A percentile compares a stretch with the other conserved stretches of the same genome.
Conservation (phyloP, 805 yeast genomes). For the Wickerhamiella shivajii region DNA sequence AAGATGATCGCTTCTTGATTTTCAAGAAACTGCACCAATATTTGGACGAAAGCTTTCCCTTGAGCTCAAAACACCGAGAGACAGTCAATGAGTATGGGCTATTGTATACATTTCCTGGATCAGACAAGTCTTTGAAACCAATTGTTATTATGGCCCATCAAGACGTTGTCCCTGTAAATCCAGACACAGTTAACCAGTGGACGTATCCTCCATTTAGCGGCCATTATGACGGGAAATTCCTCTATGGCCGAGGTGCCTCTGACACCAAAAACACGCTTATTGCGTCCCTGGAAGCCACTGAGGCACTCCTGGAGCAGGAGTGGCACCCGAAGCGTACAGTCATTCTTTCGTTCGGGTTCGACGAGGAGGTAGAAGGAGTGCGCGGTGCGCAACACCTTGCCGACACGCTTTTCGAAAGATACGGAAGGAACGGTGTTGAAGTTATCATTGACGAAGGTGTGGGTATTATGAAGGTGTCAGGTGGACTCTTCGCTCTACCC, state of each 20-base stretch:
- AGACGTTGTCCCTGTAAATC: conserved; percentile 62
- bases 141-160: conserved; percentile 55
- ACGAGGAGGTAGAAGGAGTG: conserved; percentile 54
- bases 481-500: conserved; percentile 37
- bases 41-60: conserved; percentile 41
- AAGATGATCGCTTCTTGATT: conserved; percentile 37
- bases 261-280: conserved; percentile 56
- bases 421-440: conserved; percentile 47
- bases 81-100: conserved; percentile 46
- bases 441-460: conserved; percentile 60
- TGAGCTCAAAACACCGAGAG: conserved; percentile 33
- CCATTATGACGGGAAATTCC: conserved; percentile 41
- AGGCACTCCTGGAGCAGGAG: conserved; percentile 34
- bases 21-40: conserved; percentile 39
- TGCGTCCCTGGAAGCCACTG: conserved; percentile 50
- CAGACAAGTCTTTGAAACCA: conserved; percentile 40
- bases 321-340: conserved; percentile 45
- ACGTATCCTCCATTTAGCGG: conserved; percentile 49
- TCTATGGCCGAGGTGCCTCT: conserved; percentile 61
- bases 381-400: conserved; percentile 47
- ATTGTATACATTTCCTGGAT: conserved; percentile 47
- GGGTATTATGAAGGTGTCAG: conserved; percentile 30
- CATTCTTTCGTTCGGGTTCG: conserved; percentile 52
- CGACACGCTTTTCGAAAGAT: conserved; percentile 33
- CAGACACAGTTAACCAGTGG: conserved; percentile 41